Evolutionary conservation across 768 basidiomycete genomes (phyloP).

Genomic region (Neoboletus magnificus): DNA sequence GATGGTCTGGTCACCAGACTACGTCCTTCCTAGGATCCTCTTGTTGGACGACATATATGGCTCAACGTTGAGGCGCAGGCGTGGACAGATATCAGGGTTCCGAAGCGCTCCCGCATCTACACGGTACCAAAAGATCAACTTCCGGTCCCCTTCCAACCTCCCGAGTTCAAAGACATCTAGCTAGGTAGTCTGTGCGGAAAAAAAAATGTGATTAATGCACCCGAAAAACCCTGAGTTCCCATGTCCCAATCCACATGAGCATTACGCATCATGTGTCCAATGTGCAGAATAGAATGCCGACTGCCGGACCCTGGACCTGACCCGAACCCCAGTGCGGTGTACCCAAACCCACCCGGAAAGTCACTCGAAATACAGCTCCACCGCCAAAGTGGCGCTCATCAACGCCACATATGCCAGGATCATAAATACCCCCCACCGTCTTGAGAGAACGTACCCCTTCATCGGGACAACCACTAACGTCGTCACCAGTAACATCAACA

Average conservation of each 20-base stretch:
- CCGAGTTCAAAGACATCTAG: neutral
- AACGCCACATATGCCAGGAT: constrained; percentile 69
- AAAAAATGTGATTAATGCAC: neutral
- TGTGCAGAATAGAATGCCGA: neutral
- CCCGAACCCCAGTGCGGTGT: neutral
- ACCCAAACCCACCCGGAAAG: neutral
- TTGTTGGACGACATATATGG: no score
- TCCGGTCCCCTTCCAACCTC: neutral
- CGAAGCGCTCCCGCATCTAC: no score
- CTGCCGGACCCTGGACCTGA: no score
- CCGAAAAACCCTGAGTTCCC: neutral
- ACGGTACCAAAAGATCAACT: neutral
- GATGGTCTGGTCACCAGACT: no score
- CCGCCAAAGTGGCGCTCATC: constrained; percentile 76
- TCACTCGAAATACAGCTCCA: constrained; percentile 51
- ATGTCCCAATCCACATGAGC: neutral
- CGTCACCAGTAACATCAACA: constrained; percentile 68
- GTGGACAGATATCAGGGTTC: no score
- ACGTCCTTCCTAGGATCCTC: no score
- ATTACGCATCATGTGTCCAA: neutral
- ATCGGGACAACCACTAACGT: constrained; percentile 84
- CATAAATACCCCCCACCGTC: constrained; percentile 79
- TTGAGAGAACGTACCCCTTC: constrained; percentile 77
- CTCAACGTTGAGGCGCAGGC: no score
- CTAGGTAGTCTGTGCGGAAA: neutral